Percentiles rank a stretch among this genome's conserved stretches.
Conservation (phyloP, 352 stramenopile species). For the Globisporangium okanoganense region DNA sequence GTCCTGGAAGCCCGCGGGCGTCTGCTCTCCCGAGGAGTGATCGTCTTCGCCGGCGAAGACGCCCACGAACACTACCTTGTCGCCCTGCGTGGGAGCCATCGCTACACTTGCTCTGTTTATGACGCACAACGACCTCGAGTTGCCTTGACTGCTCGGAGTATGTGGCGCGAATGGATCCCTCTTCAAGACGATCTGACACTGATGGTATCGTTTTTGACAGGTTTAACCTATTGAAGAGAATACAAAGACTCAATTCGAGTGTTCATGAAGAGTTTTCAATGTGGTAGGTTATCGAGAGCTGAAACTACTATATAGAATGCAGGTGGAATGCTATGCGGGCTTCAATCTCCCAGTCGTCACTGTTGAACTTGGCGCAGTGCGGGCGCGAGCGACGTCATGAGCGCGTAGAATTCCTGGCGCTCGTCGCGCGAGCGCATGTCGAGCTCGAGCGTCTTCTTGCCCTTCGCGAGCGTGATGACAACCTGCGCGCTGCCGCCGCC, state of each 20-base stretch:
- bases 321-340: neutral
- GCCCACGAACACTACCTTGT: slow-evolving; percentile 23
- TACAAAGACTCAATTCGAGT: neutral
- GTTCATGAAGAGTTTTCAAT: neutral
- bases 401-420: slow-evolving; percentile 23
- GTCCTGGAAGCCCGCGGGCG: slow-evolving; percentile 59
- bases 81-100: slow-evolving; percentile 1
- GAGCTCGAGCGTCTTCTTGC: slow-evolving; percentile 34
- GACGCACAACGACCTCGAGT: neutral
- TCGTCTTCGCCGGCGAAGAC: slow-evolving; percentile 28
- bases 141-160: neutral
- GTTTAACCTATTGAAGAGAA: neutral
- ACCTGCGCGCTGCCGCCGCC: slow-evolving; percentile 7
- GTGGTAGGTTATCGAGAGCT: neutral
- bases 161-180: neutral
- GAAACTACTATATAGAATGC: slow-evolving; percentile 9
- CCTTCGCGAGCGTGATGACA: slow-evolving; percentile 12
- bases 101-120: neutral
- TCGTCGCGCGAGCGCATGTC: slow-evolving; percentile 42
- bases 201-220: neutral
- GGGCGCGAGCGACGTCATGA: slow-evolving; percentile 16
- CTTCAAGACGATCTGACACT: neutral
- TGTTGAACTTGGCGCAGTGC: slow-evolving; percentile 14
- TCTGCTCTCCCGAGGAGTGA: slow-evolving; percentile 45
- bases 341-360: neutral